Conservation (phyloP, 208 protist genomes). For the Tritrichomonas musculus region DNA sequence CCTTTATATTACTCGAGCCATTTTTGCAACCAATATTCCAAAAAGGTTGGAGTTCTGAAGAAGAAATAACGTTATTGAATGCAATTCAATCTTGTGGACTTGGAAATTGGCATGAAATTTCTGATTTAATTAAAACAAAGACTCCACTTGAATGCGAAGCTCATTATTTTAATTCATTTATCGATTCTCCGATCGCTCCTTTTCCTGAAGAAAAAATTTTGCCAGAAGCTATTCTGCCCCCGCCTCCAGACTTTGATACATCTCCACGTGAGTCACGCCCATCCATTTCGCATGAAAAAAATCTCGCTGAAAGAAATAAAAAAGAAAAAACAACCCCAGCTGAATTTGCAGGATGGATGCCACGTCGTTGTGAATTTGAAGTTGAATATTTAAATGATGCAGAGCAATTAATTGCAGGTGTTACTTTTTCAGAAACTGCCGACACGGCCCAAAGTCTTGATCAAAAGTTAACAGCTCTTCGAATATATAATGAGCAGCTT, state of each 20-base stretch:
- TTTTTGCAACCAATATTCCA: background rate
- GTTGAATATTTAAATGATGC: constrained; percentile 22
- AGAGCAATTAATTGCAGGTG: background rate
- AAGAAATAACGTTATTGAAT: background rate
- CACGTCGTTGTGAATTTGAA: background rate
- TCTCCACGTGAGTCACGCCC: background rate
- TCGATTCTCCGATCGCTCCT: background rate
- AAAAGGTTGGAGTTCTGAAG: constrained; percentile 12
- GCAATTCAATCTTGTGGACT: background rate
- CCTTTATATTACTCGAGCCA: background rate
- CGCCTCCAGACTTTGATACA: background rate
- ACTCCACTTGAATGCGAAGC: background rate
- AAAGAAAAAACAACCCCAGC: constrained; percentile 28
- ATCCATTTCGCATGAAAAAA: constrained; percentile 30
- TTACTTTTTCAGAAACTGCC: background rate
- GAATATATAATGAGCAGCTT: constrained; percentile 11
- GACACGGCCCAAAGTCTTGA: background rate
- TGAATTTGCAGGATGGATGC: constrained; percentile 29
- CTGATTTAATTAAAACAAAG: background rate
- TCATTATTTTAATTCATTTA: constrained; percentile 2
- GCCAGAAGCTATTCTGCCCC: background rate
- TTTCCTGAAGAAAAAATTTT: background rate
- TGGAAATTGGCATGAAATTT: constrained; percentile 24
- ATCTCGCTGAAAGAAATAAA: background rate
- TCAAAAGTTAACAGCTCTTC: background rate